Base-by-base conservation (phyloP, 2,329 filamentous ascomycete species). In the Arthrinium phaeospermum region DNA sequence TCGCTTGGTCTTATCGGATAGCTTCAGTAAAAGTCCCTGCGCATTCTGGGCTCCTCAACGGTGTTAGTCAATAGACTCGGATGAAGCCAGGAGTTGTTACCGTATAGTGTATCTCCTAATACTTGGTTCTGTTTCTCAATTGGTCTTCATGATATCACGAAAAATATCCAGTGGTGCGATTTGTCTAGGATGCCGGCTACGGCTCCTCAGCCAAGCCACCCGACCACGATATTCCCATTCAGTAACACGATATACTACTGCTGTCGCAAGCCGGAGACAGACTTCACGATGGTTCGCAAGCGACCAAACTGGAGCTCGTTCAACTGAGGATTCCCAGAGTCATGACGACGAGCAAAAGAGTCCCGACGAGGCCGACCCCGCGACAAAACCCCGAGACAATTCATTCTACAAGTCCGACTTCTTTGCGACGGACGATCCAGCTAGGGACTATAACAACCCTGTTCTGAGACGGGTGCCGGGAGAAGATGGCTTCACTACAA, bases 151-250 rank as follows among this genome's bases (percentile, higher is more conserved):
- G 83, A 79, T 84, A 74, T 71, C 81, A 69, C 76, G 78, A 74
- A 77, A 77, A 68, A 73, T 80, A 53, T 71, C 78, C 44, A 73
- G 79, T 73, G 77, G 81, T 76, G 79, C 81, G 72, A 79, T 84
- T 74, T 85, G 83, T 78, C 76, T 84, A 69, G 76, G 81, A 78
- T 85, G 83, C 75, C 82, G 77, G 67, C 76, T 84, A 49, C 80
- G 78, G 74, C 78, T 82, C 71, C 78, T 80, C 64, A 74, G 75
- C 41, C 76, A 76, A 71, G 74, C 70, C 57, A 64, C 72, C 67
- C 74, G 73, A 45, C 75, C 73, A 22, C 68, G 71, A 27, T 46
- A 53, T 45, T 71, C 27, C 71, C 71, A 73, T 68, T 57, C 75
- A 37, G 24, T 53, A 45, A 68, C 37, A n/a, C 71, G 34, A 64